Conservation (phyloP, 2,329 filamentous ascomycete species). For the Dactylella cylindrospora region DNA sequence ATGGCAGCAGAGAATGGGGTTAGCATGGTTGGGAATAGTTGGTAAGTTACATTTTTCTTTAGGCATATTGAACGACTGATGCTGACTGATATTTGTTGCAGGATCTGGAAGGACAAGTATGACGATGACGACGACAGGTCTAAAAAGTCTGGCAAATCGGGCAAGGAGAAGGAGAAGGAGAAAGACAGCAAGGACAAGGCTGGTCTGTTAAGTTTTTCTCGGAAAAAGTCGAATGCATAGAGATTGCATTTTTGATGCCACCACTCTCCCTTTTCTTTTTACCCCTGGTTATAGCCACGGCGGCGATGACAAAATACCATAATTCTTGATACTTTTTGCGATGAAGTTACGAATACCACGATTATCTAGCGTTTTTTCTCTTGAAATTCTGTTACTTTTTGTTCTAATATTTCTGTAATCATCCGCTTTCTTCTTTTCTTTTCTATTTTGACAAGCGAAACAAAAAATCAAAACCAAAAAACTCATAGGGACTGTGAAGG, state of each 20-base stretch:
- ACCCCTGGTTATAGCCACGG: conserved; percentile 59
- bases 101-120: conserved; percentile 97
- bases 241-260: not conserved
- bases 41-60: conserved; percentile 62
- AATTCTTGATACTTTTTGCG: conserved; percentile 52
- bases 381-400: not conserved
- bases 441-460: conserved; percentile 17
- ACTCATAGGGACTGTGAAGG: no score
- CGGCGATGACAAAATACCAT: conserved; percentile 72
- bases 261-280: not conserved
- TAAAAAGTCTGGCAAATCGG: conserved; percentile 50
- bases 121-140: conserved; percentile 61
- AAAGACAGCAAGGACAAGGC: conserved; percentile 49
- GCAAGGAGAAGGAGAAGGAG: conserved; percentile 51
- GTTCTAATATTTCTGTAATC: conserved; percentile 19
- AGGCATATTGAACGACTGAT: conserved; percentile 21
- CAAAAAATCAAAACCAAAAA: conserved; percentile 20
- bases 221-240: conserved; percentile 34
- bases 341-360: conserved; percentile 45
- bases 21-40: conserved; percentile 97
- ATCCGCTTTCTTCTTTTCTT: conserved; percentile 42
- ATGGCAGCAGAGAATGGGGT: conserved; percentile 89
- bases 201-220: conserved; percentile 44
- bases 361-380: conserved; percentile 42
- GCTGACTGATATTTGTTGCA: conserved; percentile 52